Base-by-base conservation (phyloP, 139 green algal genomes). In the Chlamydomonas schloesseri region DNA sequence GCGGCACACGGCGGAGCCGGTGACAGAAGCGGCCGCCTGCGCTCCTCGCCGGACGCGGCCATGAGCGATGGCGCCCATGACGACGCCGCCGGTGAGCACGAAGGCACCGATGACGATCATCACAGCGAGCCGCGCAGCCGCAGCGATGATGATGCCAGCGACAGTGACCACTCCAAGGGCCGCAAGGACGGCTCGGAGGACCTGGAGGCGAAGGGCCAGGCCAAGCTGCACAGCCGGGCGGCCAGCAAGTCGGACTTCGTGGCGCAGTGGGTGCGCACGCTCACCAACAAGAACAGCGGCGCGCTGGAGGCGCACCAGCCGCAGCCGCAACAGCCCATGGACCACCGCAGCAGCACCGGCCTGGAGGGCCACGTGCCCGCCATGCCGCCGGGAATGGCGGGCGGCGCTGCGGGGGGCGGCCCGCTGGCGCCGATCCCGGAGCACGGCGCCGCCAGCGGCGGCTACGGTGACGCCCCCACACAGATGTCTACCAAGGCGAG, bases 231-330 rank as follows among this genome's bases (percentile, higher is more conserved):
- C 78, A 42, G 78, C 21, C 42, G 65, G 42, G 42, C 33, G 62
- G 36, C 69, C 33, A 81, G 60, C 55, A 33, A 36, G 36, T 65
- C 36, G 3, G 82, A 87, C 53, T 87, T 87, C n/a, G 70, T 81
- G 29, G 82, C 82, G 14, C 55, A 81, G 47, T 87, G 82, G 82
- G 82, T 87, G 28, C 71, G 55, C 1, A 81, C 53, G 36, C 55
- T 87, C 18, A 76, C 29, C 65, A 65, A 84, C 33, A 36, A 50
- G 46, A 14, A 23, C 36, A 67, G 60, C 60, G 60, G 60, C 60
- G 60, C 60, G 8, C 60, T 67, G 24, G 60, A n/a, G 24, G 42
- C 42, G 5, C 5, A 8, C 42, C 42, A 50, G 42, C 6, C 42
- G 42, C 42, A 5, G 42, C 42, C 42, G 42, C 6, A 5, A 8